phyloP scores from a whole-genome alignment of 78 protist genomes.

The Speleostelium caveatum region DNA sequence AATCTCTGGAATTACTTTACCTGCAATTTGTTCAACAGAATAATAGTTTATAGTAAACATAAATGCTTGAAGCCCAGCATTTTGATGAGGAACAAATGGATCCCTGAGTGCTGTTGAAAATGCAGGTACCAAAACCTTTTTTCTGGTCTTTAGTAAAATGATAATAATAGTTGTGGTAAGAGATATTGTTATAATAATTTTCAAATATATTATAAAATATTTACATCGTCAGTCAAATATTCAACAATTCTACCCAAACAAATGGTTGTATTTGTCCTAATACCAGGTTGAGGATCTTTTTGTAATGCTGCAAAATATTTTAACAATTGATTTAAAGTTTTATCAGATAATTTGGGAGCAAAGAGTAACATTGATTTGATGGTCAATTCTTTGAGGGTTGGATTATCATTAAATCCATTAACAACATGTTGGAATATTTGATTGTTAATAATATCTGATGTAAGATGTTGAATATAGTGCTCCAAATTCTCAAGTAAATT shows the following conservation, averaged over 20 bases:
- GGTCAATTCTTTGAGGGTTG: conserved; percentile 82
- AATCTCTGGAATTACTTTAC: conserved; percentile 62
- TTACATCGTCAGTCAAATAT: conserved; percentile 15
- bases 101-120: conserved; percentile 87
- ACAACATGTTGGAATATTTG: conserved; percentile 86
- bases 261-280: conserved; percentile 90
- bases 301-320: conserved; percentile 87
- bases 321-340: conserved; percentile 65
- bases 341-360: conserved; percentile 79
- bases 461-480: conserved; percentile 69
- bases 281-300: conserved; percentile 86
- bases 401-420: conserved; percentile 68
- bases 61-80: conserved; percentile 85
- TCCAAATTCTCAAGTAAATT: conserved; percentile 84
- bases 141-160: conserved; percentile 70
- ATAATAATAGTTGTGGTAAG: no score
- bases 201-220: not conserved
- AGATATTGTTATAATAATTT: not conserved
- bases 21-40: conserved; percentile 64
- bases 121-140: conserved; percentile 85
- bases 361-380: conserved; percentile 80
- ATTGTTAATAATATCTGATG: conserved; percentile 49
- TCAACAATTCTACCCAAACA: conserved; percentile 84
- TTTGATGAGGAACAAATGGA: conserved; percentile 81
- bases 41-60: conserved; percentile 75